phyloP scores from a whole-genome alignment of 176 grass and related monocot species.

The Zoysia pacifica region DNA sequence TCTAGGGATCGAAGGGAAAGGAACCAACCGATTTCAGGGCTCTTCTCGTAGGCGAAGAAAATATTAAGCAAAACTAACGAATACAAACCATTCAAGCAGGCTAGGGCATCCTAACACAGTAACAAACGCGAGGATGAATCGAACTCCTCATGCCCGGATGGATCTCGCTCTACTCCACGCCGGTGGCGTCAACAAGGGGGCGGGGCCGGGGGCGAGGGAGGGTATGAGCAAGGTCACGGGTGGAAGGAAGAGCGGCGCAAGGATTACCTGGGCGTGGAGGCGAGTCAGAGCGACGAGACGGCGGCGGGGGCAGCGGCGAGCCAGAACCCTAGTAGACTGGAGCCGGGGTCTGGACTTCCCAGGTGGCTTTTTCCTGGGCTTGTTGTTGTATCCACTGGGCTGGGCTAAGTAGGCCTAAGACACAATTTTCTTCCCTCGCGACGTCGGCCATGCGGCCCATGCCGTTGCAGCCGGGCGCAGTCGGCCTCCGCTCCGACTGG shows the following conservation, averaged over 20 bases:
- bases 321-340: slow-evolving; percentile 21
- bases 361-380: not conserved
- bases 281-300: slow-evolving; percentile 20
- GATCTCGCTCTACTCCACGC: not conserved
- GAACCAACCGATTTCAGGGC: too few relatives aligned
- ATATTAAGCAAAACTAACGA: not conserved
- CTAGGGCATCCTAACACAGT: not conserved
- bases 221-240: not conserved
- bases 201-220: too few relatives aligned
- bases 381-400: not conserved
- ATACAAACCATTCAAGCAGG: not conserved
- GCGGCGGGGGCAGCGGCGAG: slow-evolving; percentile 4
- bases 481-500: too few relatives aligned
- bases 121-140: not conserved
- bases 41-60: not conserved
- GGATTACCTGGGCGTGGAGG: slow-evolving; percentile 26
- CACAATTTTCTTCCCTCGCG: not conserved
- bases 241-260: not conserved
- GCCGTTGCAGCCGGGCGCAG: too few relatives aligned
- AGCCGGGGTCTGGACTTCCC: too few relatives aligned
- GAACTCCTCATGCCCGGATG: not conserved
- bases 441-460: too few relatives aligned
- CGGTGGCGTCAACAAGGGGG: not conserved
- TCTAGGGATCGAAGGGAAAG: too few relatives aligned
- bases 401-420: not conserved